Conservation (phyloP, 768 basidiomycete genomes). For the Mrakia blollopis region DNA sequence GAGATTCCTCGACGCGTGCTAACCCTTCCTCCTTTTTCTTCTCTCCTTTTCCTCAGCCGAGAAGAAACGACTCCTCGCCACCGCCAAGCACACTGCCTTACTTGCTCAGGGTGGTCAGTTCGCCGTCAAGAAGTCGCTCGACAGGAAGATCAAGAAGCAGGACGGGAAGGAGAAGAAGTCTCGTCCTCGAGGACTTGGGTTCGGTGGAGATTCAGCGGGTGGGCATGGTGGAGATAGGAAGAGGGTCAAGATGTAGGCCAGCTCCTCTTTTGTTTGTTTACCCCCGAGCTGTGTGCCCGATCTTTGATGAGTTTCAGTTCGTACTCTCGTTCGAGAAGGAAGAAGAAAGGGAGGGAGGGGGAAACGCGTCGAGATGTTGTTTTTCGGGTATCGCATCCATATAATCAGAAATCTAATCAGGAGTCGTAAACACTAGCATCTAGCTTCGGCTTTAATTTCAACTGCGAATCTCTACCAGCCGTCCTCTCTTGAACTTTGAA, state of each 20-base stretch:
- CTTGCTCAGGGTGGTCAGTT: slow-evolving; percentile 68
- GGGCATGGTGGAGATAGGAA: slow-evolving; percentile 18
- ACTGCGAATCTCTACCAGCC: background rate
- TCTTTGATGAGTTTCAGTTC: too few relatives aligned
- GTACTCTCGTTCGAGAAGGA: too few relatives aligned
- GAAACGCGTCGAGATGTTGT: too few relatives aligned
- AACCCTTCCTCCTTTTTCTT: background rate
- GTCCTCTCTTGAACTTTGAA: slow-evolving; percentile 7
- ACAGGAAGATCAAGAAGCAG: slow-evolving; percentile 81
- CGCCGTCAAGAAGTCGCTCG: slow-evolving; percentile 80
- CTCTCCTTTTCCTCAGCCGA: slow-evolving; percentile 53
- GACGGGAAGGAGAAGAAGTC: slow-evolving; percentile 83
- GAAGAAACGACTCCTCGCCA: slow-evolving; percentile 65
- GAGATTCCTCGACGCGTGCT: background rate
- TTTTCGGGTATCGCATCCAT: too few relatives aligned
- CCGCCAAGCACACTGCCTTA: slow-evolving; percentile 73
- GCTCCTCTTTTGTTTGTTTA: too few relatives aligned
- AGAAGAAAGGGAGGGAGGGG: too few relatives aligned
- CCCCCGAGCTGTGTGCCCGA: too few relatives aligned
- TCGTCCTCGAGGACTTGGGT: slow-evolving; percentile 51
- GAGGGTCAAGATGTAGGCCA: slow-evolving; percentile 26
- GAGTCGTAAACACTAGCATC: too few relatives aligned
- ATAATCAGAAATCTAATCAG: too few relatives aligned
- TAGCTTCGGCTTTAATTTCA: background rate
- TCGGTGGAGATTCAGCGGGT: slow-evolving; percentile 10